Base-by-base conservation (phyloP, 2,329 filamentous ascomycete species). In the Cryphonectria nitschkei region DNA sequence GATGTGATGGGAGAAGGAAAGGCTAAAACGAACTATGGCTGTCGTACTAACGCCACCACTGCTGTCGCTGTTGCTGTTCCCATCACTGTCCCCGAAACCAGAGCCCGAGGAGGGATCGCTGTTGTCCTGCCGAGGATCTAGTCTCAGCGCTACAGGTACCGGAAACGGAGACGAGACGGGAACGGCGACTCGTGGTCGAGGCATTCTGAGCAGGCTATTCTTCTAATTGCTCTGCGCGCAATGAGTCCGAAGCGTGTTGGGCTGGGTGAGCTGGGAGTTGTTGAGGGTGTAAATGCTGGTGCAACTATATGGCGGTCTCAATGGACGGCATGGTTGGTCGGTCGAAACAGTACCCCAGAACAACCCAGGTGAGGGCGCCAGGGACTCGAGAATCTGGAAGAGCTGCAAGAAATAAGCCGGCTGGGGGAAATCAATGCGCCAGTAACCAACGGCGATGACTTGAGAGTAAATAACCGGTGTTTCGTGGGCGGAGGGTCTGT, bases 21-120 rank as follows among this genome's bases (percentile, higher is more conserved):
- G 50, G 32, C 13, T 50, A 2, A 16, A 7, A 70, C 70, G 39
- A n/a, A 72, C 70, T 67, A 72, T 70, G 19, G 68, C 63, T 26
- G 68, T 72, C 16, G 65, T 39, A 41, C 60, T 72, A n/a, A 67
- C 46, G 46, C 29, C 69, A 16, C 43, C 29, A 11, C 60, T 41
- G 26, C 39, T 26, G 8, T 41, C 26, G 32, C 61, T 50, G 37
- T 16, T 64, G 62, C n/a, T n/a, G 32, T 11, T n/a, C 9, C n/a
- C 22, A 19, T 19, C 34, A 26, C n/a, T 14, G 13, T 26, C n/a
- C 11, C 39, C 41, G n/a, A 41, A 46, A 58, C 54, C 54, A 46
- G 62, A 50, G 22, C n/a, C 43, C 3, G 62, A 11, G 11, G 62
- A 26, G 6, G 26, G 26, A 29, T 7, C 63, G 19, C 29, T 16